Evolutionary conservation across 2,329 filamentous ascomycete species (phyloP).

Genomic region (Botrytis medusae): DNA sequence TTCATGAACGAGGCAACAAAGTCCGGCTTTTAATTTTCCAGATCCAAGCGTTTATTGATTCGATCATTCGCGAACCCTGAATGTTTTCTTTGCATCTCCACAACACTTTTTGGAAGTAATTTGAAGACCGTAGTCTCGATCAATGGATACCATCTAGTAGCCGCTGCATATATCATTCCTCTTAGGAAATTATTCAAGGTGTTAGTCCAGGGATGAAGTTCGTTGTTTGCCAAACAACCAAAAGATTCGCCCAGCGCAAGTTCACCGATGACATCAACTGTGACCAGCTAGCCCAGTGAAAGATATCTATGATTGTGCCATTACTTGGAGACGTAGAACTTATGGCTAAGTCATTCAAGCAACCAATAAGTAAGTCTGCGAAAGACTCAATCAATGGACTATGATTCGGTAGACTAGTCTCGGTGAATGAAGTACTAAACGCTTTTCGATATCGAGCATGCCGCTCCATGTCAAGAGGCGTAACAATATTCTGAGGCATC

Average conservation of each 20-base stretch:
- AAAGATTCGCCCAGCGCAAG: conserved; percentile 33
- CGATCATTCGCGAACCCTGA: background rate
- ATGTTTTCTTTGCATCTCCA: background rate
- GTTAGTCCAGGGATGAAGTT: background rate
- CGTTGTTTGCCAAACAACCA: background rate
- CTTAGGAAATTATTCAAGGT: background rate
- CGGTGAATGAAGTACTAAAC: background rate
- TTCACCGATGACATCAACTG: conserved; percentile 36
- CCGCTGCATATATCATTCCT: background rate
- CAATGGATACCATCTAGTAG: background rate
- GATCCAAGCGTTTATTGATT: background rate
- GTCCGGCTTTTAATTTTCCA: background rate
- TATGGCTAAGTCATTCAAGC: background rate
- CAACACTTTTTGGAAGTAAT: background rate
- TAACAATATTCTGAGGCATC: background rate
- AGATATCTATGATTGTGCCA: background rate
- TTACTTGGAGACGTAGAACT: too few species aligned
- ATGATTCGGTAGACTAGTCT: background rate
- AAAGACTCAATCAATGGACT: background rate
- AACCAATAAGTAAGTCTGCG: background rate
- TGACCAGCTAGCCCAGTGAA: conserved; percentile 31
- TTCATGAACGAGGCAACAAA: conserved; percentile 6
- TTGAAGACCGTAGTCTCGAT: background rate
- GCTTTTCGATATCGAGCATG: background rate
- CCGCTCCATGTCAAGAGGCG: background rate